Base-by-base conservation (phyloP, 2,329 filamentous ascomycete genomes). In the Neonectria sp. region DNA sequence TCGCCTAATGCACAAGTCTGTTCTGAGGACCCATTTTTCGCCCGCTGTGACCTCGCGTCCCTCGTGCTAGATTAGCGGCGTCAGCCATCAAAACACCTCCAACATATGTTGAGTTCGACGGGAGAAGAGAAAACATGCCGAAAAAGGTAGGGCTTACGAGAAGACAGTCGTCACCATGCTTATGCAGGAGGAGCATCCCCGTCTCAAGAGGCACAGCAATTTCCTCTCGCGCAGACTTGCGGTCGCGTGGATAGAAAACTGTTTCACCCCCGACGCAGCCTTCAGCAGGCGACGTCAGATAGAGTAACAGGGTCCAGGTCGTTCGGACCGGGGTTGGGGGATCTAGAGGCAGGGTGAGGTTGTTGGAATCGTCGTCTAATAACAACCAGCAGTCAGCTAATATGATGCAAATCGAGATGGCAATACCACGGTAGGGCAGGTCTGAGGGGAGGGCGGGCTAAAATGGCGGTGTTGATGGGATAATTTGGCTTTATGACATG, bases 21-120 rank as follows among this genome's bases (percentile, higher is more conserved):
- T 97, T 71, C 95, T 86, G 67, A 97, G 88, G 67, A 97, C 91
- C 95, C 95, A 97, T 81, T 97, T 97, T 82, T 97, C 94, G 11
- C 95, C 95, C 48, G 88, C 86, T 2, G 83, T 87, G 1, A 97
- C 95, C 78, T 97, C 91, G 64, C 89, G 87, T 0, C 95, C 95
- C 80, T 97, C 95, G 80, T 97, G 95, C 88, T 90, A 67, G 43
- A 68, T 60, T 48, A 49, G 51, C 55, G 55, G 15, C 90, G 43
- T 65, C 21, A 60, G 55, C 61, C 33, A n/a, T 69, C 52, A 58
- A 57, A 35, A 35, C 75, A 29, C 27, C 40, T 57, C 33, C 27
- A 40, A 75, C 91, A 85, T 17, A 40, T 59, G 33, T 33, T 21
- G 51, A 40, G 35, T 31, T 35, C 21, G 35, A 48, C 25, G 48